These are phyloP conservation scores for Ophiognomonia clavigignenti-juglandacearum DNA, from an alignment of 2,329 filamentous ascomycete species.

Conservation along the genomic window DNA sequence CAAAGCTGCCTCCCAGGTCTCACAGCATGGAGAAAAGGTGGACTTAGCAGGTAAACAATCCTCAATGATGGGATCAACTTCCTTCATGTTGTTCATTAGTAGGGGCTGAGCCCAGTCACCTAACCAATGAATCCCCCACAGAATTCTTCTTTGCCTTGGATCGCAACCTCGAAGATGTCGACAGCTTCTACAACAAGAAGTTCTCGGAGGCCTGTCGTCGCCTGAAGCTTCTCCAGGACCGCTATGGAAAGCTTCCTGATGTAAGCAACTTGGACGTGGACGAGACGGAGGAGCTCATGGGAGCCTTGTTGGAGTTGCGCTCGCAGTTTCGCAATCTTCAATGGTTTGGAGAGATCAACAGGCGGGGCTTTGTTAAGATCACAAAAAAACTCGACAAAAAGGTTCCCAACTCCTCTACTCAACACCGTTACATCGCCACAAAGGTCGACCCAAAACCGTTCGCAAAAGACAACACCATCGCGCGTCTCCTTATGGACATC, in stretches of 20 bases:
- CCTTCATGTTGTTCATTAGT: neutral
- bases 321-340: slow-evolving; percentile 85
- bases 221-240: slow-evolving; percentile 78
- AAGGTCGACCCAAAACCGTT: slow-evolving; percentile 89
- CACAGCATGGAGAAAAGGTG: slow-evolving; percentile 65
- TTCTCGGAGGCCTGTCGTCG: slow-evolving; percentile 79
- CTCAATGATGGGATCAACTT: slow-evolving; percentile 14
- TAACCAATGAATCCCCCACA: slow-evolving; percentile 41
- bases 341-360: slow-evolving; percentile 97
- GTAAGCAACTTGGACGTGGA: slow-evolving; percentile 74
- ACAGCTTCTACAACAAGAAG: slow-evolving; percentile 96
- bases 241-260: slow-evolving; percentile 73
- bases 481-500: slow-evolving; percentile 54
- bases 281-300: slow-evolving; percentile 87
- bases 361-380: slow-evolving; percentile 93
- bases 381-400: slow-evolving; percentile 99
- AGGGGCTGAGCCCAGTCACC: slow-evolving; percentile 27
- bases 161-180: slow-evolving; percentile 94
- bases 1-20: slow-evolving; percentile 66
- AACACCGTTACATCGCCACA: slow-evolving; percentile 80
- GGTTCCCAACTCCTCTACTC: slow-evolving; percentile 67
- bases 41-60: slow-evolving; percentile 80
- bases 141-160: slow-evolving; percentile 97
- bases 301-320: slow-evolving; percentile 81
- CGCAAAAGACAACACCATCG: slow-evolving; percentile 61